Conservation (phyloP, 345 rosid species). For the thale cress (Arabidopsis thaliana) region DNA sequence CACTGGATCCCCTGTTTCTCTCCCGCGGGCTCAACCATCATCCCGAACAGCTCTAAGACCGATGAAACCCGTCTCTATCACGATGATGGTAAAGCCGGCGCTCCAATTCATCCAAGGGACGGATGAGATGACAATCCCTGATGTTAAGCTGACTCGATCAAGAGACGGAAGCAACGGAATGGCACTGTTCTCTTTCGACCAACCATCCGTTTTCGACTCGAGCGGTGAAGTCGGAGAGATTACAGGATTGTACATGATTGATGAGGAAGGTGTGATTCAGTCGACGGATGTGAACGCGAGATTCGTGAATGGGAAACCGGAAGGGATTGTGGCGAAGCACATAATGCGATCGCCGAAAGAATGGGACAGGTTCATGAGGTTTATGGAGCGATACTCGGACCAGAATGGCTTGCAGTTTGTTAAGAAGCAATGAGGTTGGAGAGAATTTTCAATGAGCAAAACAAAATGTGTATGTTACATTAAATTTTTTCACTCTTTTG, state of each 20-base stretch:
- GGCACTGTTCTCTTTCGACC: constrained; percentile 77
- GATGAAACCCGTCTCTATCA: constrained; percentile 36
- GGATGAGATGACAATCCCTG: constrained; percentile 84
- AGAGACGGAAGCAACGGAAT: constrained; percentile 85
- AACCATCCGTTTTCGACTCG: constrained; percentile 90
- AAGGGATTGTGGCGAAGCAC: constrained; percentile 82
- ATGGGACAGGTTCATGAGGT: constrained; percentile 98
- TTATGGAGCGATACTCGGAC: constrained; percentile 92
- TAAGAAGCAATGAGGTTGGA: constrained; percentile 59
- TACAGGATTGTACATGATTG: constrained; percentile 95
- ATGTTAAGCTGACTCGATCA: constrained; percentile 84
- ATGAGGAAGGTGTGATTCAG: constrained; percentile 92
- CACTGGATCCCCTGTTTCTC: constrained; percentile 53
- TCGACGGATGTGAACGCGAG: constrained; percentile 94
- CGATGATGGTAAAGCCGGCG: constrained; percentile 75
- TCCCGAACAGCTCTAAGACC: constrained; percentile 38
- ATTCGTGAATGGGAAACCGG: constrained; percentile 88
- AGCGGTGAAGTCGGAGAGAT: constrained; percentile 90
- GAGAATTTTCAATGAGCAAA: constrained; percentile 31
- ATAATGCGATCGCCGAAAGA: constrained; percentile 80
- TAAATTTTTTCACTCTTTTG: constrained; percentile 13
- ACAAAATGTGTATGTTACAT: constrained; percentile 22
- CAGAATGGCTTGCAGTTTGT: constrained; percentile 85
- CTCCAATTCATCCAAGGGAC: constrained; percentile 94
- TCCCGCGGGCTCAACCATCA: constrained; percentile 30